Base-by-base conservation (phyloP, 2,329 filamentous ascomycete genomes). In the Phyllosticta citribraziliensis region DNA sequence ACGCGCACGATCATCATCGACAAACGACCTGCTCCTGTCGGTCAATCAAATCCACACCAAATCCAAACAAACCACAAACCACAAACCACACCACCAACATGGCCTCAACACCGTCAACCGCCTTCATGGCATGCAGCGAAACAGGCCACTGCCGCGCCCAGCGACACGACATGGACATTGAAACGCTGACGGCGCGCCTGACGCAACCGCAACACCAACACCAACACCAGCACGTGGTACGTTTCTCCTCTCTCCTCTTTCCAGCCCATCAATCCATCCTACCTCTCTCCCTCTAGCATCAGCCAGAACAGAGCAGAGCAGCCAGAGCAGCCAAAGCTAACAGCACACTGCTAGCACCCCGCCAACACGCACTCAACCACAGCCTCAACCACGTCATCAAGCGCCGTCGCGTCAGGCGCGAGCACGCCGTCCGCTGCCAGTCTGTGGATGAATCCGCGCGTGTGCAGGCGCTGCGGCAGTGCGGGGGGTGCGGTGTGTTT, bases 131-230 rank as follows among this genome's bases (percentile, higher is more conserved):
- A 52, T 58, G 60, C 55, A 62, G 53, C 22, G 59, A 54, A 51
- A 55, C 63, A 27, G 67, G 66, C 54, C 67, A 70, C 64, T 68
- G 67, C 52, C 66, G 67, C 47, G 68, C 68, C 12, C 67, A 69
- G 51, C 67, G 65, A 33, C 64, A 63, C 40, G 68, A 66, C 4
- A 64, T 69, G 61, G 63, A 66, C 56, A 47, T 47, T n/a, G 40
- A 47, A n/a, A 47, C 40, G 40, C 40, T 47, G 17, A 47, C 40
- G 14, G 40, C 40, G 17, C 40, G 40, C 5, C n/a, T 47, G 40
- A 47, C 17, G 33, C 33, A 40, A 12, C 33, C 11, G 11, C 33
- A 40, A 17, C 33, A 5, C 1, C 33, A 40, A 12, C 5, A 12
- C 1, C 33, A 40, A 12, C 10, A 6, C 33, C 33, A 35, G 12